Conservation (phyloP, 2,329 filamentous ascomycete species). For the Arthrinium phaeospermum region DNA sequence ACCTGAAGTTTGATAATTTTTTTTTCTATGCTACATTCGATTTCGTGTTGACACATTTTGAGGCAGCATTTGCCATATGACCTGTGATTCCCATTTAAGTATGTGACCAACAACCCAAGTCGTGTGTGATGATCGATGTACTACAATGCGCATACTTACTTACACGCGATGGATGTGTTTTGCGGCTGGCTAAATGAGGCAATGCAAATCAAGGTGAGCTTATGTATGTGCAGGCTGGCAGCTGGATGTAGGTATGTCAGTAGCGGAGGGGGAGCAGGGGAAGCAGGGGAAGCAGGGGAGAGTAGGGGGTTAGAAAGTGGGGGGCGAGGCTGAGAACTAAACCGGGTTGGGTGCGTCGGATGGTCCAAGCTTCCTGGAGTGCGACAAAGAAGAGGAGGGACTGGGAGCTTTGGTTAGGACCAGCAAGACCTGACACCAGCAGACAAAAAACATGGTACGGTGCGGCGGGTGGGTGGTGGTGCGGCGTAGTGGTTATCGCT, state of each 20-base stretch:
- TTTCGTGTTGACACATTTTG: no score
- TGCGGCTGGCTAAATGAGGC: not conserved
- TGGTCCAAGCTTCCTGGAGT: conserved; percentile 16
- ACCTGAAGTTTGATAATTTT: not conserved
- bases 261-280: not conserved
- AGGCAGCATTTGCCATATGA: not conserved
- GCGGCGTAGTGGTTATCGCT: not conserved
- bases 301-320: not conserved
- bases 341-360: not conserved
- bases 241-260: not conserved
- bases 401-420: not conserved
- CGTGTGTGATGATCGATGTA: no score
- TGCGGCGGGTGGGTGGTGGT: not conserved
- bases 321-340: conserved; percentile 7
- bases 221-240: no score
- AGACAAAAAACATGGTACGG: conserved; percentile 1
- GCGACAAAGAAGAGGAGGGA: not conserved
- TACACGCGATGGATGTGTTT: not conserved
- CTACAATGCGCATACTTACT: not conserved
- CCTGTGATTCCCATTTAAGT: not conserved
- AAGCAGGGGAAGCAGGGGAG: not conserved
- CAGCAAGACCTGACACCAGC: conserved; percentile 15
- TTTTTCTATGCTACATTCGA: no score
- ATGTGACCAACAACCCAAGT: not conserved
- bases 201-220: not conserved